These are phyloP conservation scores for Naganishia vaughanmartiniae DNA, from an alignment of 768 basidiomycete species.

Conservation along the genomic window DNA sequence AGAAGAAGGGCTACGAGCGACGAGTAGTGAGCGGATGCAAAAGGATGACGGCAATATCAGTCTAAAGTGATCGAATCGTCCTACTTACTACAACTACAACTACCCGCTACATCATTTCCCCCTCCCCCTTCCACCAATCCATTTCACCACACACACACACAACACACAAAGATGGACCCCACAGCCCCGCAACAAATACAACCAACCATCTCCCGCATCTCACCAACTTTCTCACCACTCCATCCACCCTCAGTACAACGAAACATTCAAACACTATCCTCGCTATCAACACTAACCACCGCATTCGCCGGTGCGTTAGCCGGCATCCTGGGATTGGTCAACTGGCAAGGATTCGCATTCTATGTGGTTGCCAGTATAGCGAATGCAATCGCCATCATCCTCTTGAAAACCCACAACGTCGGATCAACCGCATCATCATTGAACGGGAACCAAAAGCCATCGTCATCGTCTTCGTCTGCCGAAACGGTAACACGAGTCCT, in stretches of 20 bases:
- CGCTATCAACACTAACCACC: conserved; percentile 59
- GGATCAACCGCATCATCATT: not conserved
- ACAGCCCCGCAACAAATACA: not conserved
- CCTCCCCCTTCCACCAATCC: not conserved
- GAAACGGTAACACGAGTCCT: conserved; percentile 29
- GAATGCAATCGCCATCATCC: conserved; percentile 65
- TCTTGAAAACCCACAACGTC: conserved; percentile 57
- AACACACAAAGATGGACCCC: not conserved
- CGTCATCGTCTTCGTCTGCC: no score
- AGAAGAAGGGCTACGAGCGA: no score
- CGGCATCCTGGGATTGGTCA: conserved; percentile 83
- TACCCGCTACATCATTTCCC: not conserved
- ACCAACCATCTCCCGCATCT: conserved; percentile 23
- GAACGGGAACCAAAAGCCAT: not conserved
- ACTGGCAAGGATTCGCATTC: conserved; percentile 75
- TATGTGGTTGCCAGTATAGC: conserved; percentile 68
- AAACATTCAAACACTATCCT: conserved; percentile 44
- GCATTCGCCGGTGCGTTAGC: conserved; percentile 84
- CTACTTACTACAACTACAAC: not conserved
- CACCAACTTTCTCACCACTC: conserved; percentile 37
- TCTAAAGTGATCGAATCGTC: not conserved
- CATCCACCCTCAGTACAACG: conserved; percentile 47
- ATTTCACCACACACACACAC: no score
- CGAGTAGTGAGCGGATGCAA: no score
- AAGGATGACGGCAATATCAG: not conserved